These are phyloP conservation scores for Apiotrichum gracile DNA, from an alignment of 1,284 basidiomycete species.

Conservation along the genomic window DNA sequence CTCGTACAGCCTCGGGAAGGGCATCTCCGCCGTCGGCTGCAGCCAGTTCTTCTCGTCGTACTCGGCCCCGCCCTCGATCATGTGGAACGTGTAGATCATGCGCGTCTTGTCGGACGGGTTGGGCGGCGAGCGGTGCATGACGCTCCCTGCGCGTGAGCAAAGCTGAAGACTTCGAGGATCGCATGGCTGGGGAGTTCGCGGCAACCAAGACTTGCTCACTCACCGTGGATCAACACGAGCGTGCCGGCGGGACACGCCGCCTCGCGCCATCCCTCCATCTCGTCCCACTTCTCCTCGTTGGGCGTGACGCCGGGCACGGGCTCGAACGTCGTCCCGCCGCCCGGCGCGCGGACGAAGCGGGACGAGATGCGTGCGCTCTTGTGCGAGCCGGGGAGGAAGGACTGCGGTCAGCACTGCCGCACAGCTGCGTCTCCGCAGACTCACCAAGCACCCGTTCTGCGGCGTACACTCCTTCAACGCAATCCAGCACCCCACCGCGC, in stretches of 20 bases:
- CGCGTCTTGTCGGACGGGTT: conserved; percentile 65
- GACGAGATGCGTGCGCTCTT: conserved; percentile 63
- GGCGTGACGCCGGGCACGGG: conserved; percentile 51
- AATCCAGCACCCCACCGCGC: conserved; percentile 92
- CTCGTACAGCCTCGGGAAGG: conserved; percentile 51
- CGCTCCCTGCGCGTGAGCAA: conserved; percentile 55
- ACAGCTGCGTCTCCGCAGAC: conserved; percentile 5
- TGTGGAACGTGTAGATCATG: conserved; percentile 92
- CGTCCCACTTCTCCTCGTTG: conserved; percentile 52
- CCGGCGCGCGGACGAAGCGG: conserved; percentile 72
- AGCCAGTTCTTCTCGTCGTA: conserved; percentile 52
- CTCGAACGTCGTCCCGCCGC: conserved; percentile 68
- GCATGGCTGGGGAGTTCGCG: neutral
- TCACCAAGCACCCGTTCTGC: conserved; percentile 69
- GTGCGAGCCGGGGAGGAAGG: conserved; percentile 89
- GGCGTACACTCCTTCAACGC: conserved; percentile 81
- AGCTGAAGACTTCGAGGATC: neutral
- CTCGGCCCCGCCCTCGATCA: conserved; percentile 47
- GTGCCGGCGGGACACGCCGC: conserved; percentile 65
- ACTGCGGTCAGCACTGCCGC: conserved; percentile 43
- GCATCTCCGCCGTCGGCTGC: conserved; percentile 73
- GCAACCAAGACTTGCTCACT: too few species aligned
- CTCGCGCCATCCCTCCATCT: conserved; percentile 59
- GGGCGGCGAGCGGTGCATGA: conserved; percentile 79
- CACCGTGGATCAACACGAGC: conserved; percentile 75